phyloP scores from a whole-genome alignment of 2,329 filamentous ascomycete species.

The Aspergillus tanneri region DNA sequence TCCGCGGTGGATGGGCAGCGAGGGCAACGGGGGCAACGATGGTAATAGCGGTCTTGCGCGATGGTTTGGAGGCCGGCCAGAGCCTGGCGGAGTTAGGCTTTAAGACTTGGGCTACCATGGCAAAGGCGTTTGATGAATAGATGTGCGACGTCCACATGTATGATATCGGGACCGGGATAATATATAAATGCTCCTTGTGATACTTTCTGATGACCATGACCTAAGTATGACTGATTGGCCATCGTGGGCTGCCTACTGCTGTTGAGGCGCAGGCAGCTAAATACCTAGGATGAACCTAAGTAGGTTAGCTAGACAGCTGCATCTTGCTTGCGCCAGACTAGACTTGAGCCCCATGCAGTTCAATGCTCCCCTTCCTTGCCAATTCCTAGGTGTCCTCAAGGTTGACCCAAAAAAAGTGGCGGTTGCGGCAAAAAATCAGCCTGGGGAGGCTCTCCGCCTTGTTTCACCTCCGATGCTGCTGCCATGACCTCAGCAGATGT shows the following conservation, averaged over 20 bases:
- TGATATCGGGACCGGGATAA: constrained; percentile 6
- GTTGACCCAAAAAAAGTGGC: neutral
- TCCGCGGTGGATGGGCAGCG: constrained; percentile 76
- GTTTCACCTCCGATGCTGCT: constrained; percentile 2
- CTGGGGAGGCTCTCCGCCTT: constrained; percentile 16
- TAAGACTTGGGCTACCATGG: constrained; percentile 33
- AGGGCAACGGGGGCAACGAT: constrained; percentile 53
- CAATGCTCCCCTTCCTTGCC: too few species aligned
- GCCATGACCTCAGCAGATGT: constrained; percentile 17
- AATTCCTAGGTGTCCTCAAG: neutral
- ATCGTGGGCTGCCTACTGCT: neutral
- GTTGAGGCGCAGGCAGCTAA: too few species aligned
- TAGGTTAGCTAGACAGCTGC: neutral
- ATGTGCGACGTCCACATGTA: constrained; percentile 10
- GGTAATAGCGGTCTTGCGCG: constrained; percentile 35
- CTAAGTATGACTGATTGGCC: neutral
- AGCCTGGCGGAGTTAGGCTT: constrained; percentile 43
- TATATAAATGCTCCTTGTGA: neutral
- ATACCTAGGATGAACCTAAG: too few species aligned
- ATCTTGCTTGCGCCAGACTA: neutral
- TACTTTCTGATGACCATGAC: too few species aligned
- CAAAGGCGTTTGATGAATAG: constrained; percentile 23
- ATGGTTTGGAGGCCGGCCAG: constrained; percentile 42
- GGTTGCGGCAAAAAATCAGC: constrained; percentile 9
- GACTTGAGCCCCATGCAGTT: neutral